Percentiles rank a stretch among this genome's conserved stretches.
phyloP scores from a whole-genome alignment of 148 eudicot species.

The Simmondsia chinensis region DNA sequence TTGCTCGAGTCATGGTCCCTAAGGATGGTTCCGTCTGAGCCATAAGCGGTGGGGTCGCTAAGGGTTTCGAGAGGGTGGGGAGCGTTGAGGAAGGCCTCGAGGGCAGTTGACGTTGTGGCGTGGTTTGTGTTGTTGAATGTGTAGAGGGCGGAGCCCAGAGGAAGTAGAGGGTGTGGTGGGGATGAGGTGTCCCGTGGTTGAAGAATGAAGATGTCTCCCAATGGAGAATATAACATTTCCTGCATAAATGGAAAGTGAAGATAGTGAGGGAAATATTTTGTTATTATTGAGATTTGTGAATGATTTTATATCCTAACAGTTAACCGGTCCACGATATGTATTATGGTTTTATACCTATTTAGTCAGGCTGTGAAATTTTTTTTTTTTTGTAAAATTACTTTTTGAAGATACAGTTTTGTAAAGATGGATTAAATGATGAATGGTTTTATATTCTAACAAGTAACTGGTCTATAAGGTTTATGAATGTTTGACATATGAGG shows the following conservation, averaged over 20 bases:
- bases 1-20: constrained; percentile 87
- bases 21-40: constrained; percentile 65
- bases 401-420: no score
- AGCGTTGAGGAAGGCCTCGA: constrained; percentile 47
- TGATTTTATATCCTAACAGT: no score
- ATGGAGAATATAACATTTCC: constrained; percentile 63
- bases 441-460: no score
- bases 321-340: no score
- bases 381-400: no score
- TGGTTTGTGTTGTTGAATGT: constrained; percentile 27
- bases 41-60: constrained; percentile 66
- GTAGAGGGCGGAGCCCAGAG: constrained; percentile 54
- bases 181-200: constrained; percentile 62
- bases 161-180: constrained; percentile 66
- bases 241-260: constrained; percentile 19
- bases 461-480: no score
- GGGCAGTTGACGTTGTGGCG: constrained; percentile 24
- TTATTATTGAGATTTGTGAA: neutral
- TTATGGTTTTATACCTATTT: no score
- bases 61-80: constrained; percentile 78
- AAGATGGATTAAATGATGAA: no score
- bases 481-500: no score
- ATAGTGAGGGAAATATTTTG: neutral
- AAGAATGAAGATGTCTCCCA: constrained; percentile 69
- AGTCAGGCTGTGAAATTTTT: no score